A percentile compares a stretch with the other conserved stretches of the same genome.
phyloP scores from a whole-genome alignment of 2,329 filamentous ascomycete genomes.

The Sporothrix luriei region DNA sequence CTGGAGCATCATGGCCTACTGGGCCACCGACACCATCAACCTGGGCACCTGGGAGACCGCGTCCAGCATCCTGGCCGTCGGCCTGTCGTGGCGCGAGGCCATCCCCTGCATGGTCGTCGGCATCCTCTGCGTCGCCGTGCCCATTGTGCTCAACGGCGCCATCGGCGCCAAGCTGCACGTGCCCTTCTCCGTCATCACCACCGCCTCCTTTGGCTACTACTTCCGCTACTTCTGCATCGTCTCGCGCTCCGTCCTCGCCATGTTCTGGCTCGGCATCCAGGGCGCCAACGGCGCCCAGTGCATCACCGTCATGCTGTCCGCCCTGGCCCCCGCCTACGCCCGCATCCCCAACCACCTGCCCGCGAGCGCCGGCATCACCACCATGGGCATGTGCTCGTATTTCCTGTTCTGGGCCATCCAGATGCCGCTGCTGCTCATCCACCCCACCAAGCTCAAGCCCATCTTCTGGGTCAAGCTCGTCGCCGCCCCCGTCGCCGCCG shows the following conservation, averaged over 20 bases:
- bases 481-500: constrained; percentile 59
- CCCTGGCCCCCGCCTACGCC: constrained; percentile 43
- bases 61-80: constrained; percentile 37
- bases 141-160: constrained; percentile 53
- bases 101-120: constrained; percentile 59
- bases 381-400: constrained; percentile 45
- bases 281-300: constrained; percentile 52
- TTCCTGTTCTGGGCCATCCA: constrained; percentile 47
- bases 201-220: constrained; percentile 52
- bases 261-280: constrained; percentile 46
- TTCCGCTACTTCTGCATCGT: constrained; percentile 50
- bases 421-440: constrained; percentile 38
- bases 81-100: constrained; percentile 49
- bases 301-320: constrained; percentile 41
- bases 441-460: constrained; percentile 33
- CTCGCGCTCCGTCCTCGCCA: constrained; percentile 46
- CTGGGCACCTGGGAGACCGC: constrained; percentile 40
- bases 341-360: constrained; percentile 46
- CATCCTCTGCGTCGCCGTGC: constrained; percentile 60
- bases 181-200: constrained; percentile 51
- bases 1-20: constrained; percentile 40
- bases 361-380: constrained; percentile 45
- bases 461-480: constrained; percentile 55
- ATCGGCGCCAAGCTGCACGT: constrained; percentile 53
- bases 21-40: constrained; percentile 40